Evolutionary conservation across 495 filamentous ascomycete species (phyloP), one percentile per base, ranked within the genome.

Genomic region (Evansstolkia leycettana): DNA sequence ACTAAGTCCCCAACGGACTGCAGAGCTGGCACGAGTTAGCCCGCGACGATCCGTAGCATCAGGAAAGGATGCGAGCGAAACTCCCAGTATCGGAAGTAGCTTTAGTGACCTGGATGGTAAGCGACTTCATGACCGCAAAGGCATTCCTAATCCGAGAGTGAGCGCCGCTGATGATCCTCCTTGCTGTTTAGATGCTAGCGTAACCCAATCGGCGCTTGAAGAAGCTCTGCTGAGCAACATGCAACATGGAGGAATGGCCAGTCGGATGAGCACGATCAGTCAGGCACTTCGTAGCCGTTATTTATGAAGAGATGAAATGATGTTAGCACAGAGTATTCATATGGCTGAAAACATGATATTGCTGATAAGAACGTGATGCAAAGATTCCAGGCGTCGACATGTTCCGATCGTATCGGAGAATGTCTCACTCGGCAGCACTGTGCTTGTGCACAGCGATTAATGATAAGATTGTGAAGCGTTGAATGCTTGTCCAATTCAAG

Each of bases 1-100:
- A 8, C 40, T 65, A 2, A 67, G 73, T 33, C 73, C 80, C 0
- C 68, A 70, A 17, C 67, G 77, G 12, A 60, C 69, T 0, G 64
- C 65, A 2, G 75, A 78, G 39, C 45, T 76, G 15, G 55, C 70
- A 3, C 69, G 67, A n/a, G 60, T 69, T 11, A 80, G 73, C 45
- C 73, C 73, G 1, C 61, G 61, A 10, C 60, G 56, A 26, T 73
- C 70, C 34, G 60, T 34, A 9, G 29, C 67, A 8, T 70, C 66
- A 18, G 71, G 63, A 10, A 67, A 73, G 34, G 80, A 84, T 26
- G 70, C 76, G 5, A 93, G 85, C 46, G 86, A 93, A 40, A 87
- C 84, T 1, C 90, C 87, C 0, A 98, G 92, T 45, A 96, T 96
- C 82, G 86, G 89, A 1, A 94, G 87, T 51, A 94, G 88, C 53